Base-by-base conservation (phyloP, 345 rosid species). In the Linum usitatissimum region DNA sequence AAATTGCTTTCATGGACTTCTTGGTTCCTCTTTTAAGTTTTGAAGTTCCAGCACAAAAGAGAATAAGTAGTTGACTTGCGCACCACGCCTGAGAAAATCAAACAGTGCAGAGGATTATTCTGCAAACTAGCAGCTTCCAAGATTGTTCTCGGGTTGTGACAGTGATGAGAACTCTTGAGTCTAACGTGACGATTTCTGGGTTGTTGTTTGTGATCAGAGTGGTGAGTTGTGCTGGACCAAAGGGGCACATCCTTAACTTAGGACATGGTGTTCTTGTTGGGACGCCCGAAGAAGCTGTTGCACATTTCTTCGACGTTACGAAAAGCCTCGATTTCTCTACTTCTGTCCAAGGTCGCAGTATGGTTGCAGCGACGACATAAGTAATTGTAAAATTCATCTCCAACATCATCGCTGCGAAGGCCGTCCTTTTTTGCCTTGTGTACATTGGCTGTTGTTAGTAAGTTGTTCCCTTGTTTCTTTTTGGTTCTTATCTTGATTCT, bases 211-310 rank as follows among this genome's bases (percentile, higher is more conserved):
- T 18, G 23, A 18, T 28, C 85, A 89, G 95, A 80, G 95, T 92
- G 63, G 94, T 92, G 61, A 83, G 61, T 65, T 76, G 86, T 62
- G 98, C 96, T 21, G 96, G 98, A 64, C 77, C 84, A 61, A 82
- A 68, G 55, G 96, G 96, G 34, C 98, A 89, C 77, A 83, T 89
- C 36, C 96, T 89, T 68, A 89, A 89, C 71, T 81, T 89, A 63
- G 96, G 95, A 54, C 96, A 88, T 38, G 96, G 96, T 23, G 95
- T 89, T 68, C 87, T 89, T 31, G 97, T 92, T 40, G 96, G 96
- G 70, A 87, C 96, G 10, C 95, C 93, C 30, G 96, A 89, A 79
- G 96, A 83, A 77, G 96, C 95, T 28, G 96, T 92, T 53, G 83
- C 84, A 60, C 96, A 89, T 81, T 92, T 92, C 78, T 92, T 92